Base-by-base conservation (phyloP, 257 asterid species). In the Solanum medicagineum region DNA sequence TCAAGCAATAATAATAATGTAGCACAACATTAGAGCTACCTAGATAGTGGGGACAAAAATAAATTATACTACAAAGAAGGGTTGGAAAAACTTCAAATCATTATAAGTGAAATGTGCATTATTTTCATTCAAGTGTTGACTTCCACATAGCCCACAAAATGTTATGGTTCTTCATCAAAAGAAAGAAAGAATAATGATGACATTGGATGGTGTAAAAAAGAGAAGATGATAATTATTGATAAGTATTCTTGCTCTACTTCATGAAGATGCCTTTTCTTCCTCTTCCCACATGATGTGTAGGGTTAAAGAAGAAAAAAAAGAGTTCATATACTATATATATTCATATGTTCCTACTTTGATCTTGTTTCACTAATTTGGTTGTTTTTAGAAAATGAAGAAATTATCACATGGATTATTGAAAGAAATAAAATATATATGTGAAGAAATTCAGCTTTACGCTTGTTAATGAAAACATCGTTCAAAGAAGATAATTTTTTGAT, bases 221-320 rank as follows among this genome's bases (percentile, higher is more conserved):
- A 66, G 42, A 47, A 22, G 22, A 47, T 13, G 85, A 63, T 51
- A 40, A 83, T 83, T 29, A 83, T 83, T 83, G 85, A 66, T 51
- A 68, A 84, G 86, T 74, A 66, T 81, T 84, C 45, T 77, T 24
- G 47, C 22, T 75, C 81, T 59, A 69, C 22, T 84, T 84, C 70
- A 84, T 69, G 81, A 70, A 84, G 86, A 84, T 84, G 65, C 86
- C 86, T 84, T 84, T 84, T 69, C 70, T 84, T 84, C 44, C 86
- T 69, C 80, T 84, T 66, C 54, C 81, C 86, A 84, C 86, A 84
- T 84, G 86, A 84, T 74, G 77, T 69, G 86, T 84, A 69, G 81
- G 81, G 70, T 84, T 51, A 73, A 77, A 74, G 22, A 9, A 12
- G 36, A 32, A 29, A 32, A 40, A 40, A 15, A 77, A 14, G 36